Evolutionary conservation across 371 early-diverging fungal genomes (phyloP).

Genomic region (Apophysomyces sp.): DNA sequence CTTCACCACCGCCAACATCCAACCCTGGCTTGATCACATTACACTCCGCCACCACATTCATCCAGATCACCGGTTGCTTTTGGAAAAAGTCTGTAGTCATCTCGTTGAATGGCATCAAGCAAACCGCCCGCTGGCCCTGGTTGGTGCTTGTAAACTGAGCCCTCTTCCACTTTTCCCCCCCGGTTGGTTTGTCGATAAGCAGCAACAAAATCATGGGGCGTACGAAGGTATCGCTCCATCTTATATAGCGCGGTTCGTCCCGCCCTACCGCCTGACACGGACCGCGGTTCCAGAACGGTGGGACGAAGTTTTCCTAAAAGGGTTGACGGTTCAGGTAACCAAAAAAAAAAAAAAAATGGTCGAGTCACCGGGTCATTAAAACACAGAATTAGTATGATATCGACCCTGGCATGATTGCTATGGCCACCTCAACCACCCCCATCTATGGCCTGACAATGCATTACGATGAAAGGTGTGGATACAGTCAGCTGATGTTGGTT

Average conservation of each 20-base stretch:
- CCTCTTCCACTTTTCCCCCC: constrained; percentile 42
- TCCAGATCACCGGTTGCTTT: constrained; percentile 29
- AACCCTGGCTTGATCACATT: constrained; percentile 36
- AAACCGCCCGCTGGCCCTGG: constrained; percentile 29
- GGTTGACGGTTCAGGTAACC: constrained; percentile 39
- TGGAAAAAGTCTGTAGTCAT: constrained; percentile 31
- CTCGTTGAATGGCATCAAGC: constrained; percentile 36
- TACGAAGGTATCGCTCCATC: constrained; percentile 38
- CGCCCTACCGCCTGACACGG: constrained; percentile 33
- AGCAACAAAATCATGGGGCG: constrained; percentile 20
- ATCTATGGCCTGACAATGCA: constrained; percentile 38
- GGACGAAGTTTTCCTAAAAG: constrained; percentile 45
- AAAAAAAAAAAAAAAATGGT: constrained; percentile 1
- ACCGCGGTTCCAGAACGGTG: constrained; percentile 37
- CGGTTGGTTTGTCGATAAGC: constrained; percentile 38
- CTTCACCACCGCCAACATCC: constrained; percentile 17
- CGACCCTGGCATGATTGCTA: constrained; percentile 27
- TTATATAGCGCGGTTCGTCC: constrained; percentile 40
- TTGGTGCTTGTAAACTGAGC: constrained; percentile 27
- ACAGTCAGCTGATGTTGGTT: constrained; percentile 38
- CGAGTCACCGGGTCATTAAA: constrained; percentile 5
- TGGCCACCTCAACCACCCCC: constrained; percentile 12
- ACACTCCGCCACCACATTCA: constrained; percentile 29
- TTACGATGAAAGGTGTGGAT: constrained; percentile 28
- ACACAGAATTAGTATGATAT: constrained; percentile 19